Conservation (phyloP, 1,284 basidiomycete genomes). For the Pascua sp. region DNA sequence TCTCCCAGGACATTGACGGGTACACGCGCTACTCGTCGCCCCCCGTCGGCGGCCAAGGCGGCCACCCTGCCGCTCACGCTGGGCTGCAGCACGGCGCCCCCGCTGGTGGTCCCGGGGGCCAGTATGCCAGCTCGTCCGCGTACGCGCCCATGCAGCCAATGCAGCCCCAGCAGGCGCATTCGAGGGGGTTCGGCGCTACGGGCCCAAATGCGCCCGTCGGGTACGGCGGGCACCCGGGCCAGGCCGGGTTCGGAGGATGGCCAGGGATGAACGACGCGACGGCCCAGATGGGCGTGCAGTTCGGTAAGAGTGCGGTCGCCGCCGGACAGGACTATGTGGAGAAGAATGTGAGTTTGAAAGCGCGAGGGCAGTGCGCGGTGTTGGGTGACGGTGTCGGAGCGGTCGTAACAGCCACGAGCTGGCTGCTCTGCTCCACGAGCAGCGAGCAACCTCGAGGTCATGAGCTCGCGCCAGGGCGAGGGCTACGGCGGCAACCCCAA, state of each 20-base stretch:
- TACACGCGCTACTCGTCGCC: slow-evolving; percentile 49
- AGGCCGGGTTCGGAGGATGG: slow-evolving; percentile 30
- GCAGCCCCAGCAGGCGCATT: not conserved
- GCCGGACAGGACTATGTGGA: slow-evolving; percentile 96
- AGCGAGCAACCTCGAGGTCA: no score
- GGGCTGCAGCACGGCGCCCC: slow-evolving; percentile 23
- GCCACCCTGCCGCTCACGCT: slow-evolving; percentile 17
- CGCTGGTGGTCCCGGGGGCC: slow-evolving; percentile 15
- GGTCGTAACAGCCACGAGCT: no score
- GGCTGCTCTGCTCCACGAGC: no score
- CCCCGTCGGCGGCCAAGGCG: slow-evolving; percentile 33
- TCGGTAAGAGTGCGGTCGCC: slow-evolving; percentile 84
- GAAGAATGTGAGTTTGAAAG: slow-evolving; percentile 68
- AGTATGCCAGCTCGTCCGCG: not conserved
- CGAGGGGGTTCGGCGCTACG: slow-evolving; percentile 1
- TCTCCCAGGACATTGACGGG: slow-evolving; percentile 41
- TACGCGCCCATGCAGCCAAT: slow-evolving; percentile 1
- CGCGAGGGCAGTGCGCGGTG: not conserved
- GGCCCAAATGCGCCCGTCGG: slow-evolving; percentile 18
- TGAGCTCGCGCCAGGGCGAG: no score
- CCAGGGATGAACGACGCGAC: slow-evolving; percentile 78
- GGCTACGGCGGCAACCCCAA: no score
- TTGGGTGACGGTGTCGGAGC: no score
- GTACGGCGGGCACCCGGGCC: slow-evolving; percentile 4
- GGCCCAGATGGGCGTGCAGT: slow-evolving; percentile 93